These are phyloP conservation scores for Lachnellula occidentalis DNA, from an alignment of 2,329 filamentous ascomycete genomes.

Conservation along the genomic window DNA sequence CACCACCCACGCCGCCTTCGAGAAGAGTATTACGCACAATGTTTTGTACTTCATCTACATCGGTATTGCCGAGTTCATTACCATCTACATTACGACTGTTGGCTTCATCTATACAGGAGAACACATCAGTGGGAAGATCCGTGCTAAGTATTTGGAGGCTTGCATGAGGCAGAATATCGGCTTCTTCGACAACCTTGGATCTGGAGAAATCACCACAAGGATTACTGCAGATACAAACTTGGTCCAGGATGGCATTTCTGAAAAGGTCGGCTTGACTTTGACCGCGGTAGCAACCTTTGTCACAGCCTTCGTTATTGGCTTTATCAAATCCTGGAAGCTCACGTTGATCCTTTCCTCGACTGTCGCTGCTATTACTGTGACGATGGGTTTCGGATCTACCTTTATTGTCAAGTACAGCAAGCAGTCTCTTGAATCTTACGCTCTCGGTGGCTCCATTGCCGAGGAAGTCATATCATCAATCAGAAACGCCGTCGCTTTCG, in stretches of 20 bases:
- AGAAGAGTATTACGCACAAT: conserved; percentile 51
- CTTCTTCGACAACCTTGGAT: conserved; percentile 88
- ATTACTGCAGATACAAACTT: conserved; percentile 93
- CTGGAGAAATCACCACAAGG: conserved; percentile 88
- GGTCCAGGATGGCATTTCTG: conserved; percentile 88
- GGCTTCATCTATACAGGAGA: conserved; percentile 87
- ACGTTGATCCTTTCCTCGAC: conserved; percentile 82
- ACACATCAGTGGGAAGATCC: conserved; percentile 71
- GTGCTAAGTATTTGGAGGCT: conserved; percentile 76
- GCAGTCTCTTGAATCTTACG: conserved; percentile 71
- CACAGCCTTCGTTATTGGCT: conserved; percentile 84
- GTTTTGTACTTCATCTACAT: conserved; percentile 85
- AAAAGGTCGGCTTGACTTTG: conserved; percentile 77
- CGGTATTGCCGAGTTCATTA: conserved; percentile 72
- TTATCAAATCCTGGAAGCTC: conserved; percentile 87
- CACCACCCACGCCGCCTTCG: conserved; percentile 51
- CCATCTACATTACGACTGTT: conserved; percentile 73
- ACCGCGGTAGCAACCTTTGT: conserved; percentile 76
- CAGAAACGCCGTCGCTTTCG: conserved; percentile 86
- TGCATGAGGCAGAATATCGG: conserved; percentile 86
- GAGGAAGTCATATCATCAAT: conserved; percentile 95
- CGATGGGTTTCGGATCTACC: conserved; percentile 67
- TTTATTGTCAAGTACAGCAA: conserved; percentile 81
- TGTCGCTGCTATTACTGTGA: conserved; percentile 70
- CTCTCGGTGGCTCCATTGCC: conserved; percentile 77